Conservation (phyloP, 495 filamentous ascomycete species). For the Tetracladium marchalianum region DNA sequence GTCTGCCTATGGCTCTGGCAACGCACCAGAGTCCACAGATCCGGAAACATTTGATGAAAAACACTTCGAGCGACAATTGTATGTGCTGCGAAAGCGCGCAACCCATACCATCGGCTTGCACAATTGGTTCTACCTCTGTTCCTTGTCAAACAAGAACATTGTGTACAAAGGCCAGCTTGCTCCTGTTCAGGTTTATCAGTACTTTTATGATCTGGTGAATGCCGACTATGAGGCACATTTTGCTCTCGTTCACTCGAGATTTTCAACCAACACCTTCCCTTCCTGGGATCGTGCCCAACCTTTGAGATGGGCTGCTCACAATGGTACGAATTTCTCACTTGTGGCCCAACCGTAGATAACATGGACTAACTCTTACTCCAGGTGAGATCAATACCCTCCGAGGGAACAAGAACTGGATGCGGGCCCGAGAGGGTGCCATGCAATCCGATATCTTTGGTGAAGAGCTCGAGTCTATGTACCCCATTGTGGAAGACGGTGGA, state of each 20-base stretch:
- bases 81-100: constrained; percentile 86
- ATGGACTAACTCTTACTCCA: constrained; percentile 33
- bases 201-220: constrained; percentile 95
- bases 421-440: constrained; percentile 92
- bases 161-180: constrained; percentile 98
- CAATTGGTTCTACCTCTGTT: constrained; percentile 99
- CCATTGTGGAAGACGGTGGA: constrained; percentile 93
- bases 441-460: constrained; percentile 88
- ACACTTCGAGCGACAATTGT: constrained; percentile 88
- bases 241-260: constrained; percentile 93
- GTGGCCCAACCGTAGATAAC: not conserved
- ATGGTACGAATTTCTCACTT: constrained; percentile 47
- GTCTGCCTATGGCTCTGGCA: constrained; percentile 78
- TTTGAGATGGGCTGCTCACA: constrained; percentile 94
- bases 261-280: constrained; percentile 98
- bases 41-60: constrained; percentile 71
- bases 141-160: constrained; percentile 96
- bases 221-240: constrained; percentile 98
- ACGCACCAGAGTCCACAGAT: constrained; percentile 70
- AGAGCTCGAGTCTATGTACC: constrained; percentile 84
- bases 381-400: constrained; percentile 93
- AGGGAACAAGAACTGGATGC: constrained; percentile 99
- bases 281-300: constrained; percentile 99
- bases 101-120: constrained; percentile 91
- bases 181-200: constrained; percentile 96